Evolutionary conservation across 176 grass and related monocot species (phyloP).

Genomic region (Triticum urartu): DNA sequence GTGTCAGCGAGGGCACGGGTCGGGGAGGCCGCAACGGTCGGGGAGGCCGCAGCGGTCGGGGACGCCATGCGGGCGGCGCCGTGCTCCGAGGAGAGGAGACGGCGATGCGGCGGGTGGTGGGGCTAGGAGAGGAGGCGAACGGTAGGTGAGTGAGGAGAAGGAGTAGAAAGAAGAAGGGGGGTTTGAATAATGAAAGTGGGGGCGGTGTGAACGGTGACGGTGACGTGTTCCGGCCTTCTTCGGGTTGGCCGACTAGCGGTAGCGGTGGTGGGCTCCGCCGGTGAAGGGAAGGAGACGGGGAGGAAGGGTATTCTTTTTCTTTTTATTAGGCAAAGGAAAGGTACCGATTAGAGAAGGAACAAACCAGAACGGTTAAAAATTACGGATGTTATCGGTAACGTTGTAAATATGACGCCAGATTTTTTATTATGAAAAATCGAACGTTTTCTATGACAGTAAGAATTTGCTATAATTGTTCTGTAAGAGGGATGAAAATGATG

Average conservation of each 20-base stretch:
- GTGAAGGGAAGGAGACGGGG: background rate
- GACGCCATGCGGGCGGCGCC: slow-evolving; percentile 24
- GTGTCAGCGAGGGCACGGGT: slow-evolving; percentile 24
- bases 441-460: too few species aligned
- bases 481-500: too few species aligned
- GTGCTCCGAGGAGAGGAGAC: background rate
- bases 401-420: too few species aligned
- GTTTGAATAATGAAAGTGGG: slow-evolving; percentile 45
- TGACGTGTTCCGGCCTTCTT: slow-evolving; percentile 38
- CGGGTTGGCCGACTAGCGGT: slow-evolving; percentile 3
- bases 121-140: slow-evolving; percentile 23
- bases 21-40: slow-evolving; percentile 25
- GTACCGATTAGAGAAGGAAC: too few species aligned
- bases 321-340: too few species aligned
- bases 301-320: too few species aligned
- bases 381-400: too few species aligned
- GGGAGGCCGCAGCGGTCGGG: background rate
- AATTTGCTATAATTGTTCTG: too few species aligned
- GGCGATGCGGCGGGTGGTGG: background rate
- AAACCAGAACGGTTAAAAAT: too few species aligned
- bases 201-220: slow-evolving; percentile 26
- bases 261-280: slow-evolving; percentile 23
- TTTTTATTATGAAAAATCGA: too few species aligned
- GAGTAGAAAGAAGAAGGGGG: background rate
- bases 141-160: slow-evolving; percentile 30